These are phyloP conservation scores for Globisporangium takayamanum DNA, from an alignment of 352 stramenopile genomes.

Conservation along the genomic window DNA sequence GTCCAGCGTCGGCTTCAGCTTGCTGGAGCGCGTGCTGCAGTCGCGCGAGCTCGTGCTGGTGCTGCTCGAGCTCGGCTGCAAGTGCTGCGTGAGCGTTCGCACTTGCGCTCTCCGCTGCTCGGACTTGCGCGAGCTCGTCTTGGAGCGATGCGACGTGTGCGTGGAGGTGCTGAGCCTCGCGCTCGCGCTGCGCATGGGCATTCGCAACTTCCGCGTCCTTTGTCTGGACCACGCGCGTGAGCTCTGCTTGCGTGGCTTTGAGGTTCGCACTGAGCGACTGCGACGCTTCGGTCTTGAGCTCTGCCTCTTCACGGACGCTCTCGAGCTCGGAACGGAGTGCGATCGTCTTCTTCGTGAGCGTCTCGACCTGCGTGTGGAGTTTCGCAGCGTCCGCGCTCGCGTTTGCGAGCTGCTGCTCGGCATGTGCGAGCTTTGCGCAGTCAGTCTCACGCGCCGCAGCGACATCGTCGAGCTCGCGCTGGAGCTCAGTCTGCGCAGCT, in stretches of 20 bases:
- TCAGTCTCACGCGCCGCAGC: slow-evolving; percentile 38
- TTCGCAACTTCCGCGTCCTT: slow-evolving; percentile 11
- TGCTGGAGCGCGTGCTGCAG: slow-evolving; percentile 32
- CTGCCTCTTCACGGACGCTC: slow-evolving; percentile 13
- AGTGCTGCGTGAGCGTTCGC: slow-evolving; percentile 15
- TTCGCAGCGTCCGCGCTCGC: slow-evolving; percentile 30
- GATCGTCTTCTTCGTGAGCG: slow-evolving; percentile 60
- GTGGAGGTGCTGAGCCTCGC: slow-evolving; percentile 10
- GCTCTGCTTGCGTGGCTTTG: slow-evolving; percentile 7
- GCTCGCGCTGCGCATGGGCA: slow-evolving; percentile 2
- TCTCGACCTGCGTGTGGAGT: slow-evolving; percentile 43
- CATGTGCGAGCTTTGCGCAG: slow-evolving; percentile 23
- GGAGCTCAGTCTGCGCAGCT: slow-evolving; percentile 27
- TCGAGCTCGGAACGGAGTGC: slow-evolving; percentile 41
- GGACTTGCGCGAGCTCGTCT: slow-evolving; percentile 23
- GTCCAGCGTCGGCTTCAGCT: slow-evolving; percentile 31
- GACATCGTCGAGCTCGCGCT: slow-evolving; percentile 46
- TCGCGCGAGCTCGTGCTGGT: slow-evolving; percentile 21
- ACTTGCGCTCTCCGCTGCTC: slow-evolving; percentile 10
- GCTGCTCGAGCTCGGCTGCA: slow-evolving; percentile 22
- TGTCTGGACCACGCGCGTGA: slow-evolving; percentile 1
- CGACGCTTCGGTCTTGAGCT: slow-evolving; percentile 9
- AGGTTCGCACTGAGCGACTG: slow-evolving; percentile 12
- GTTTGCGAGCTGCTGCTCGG: slow-evolving; percentile 41
- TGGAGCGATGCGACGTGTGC: slow-evolving; percentile 3